A percentile compares a stretch with the other conserved stretches of the same genome.
Conservation (phyloP, 164 flowering plant species). For the Dillenia turbinata region DNA sequence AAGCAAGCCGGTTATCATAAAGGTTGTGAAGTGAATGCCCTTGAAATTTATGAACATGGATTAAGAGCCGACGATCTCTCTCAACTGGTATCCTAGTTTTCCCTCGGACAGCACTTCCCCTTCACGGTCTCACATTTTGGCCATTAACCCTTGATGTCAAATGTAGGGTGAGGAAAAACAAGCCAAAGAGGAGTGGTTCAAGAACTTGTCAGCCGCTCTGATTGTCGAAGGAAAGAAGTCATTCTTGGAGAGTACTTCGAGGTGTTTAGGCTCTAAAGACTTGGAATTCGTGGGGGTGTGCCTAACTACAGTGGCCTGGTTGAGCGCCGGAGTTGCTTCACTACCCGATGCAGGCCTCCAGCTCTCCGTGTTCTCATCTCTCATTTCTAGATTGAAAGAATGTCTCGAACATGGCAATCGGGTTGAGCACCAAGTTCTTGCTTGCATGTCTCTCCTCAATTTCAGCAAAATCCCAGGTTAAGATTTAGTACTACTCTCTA, state of each 20-base stretch:
- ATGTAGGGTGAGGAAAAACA: constrained; percentile 52
- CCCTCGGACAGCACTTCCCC: neutral
- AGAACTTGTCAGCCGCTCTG: constrained; percentile 36
- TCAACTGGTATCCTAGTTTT: constrained; percentile 22
- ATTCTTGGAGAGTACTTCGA: constrained; percentile 43
- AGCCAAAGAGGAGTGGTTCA: constrained; percentile 45
- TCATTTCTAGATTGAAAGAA: constrained; percentile 41
- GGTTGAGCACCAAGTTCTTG: constrained; percentile 49
- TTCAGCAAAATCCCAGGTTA: constrained; percentile 62
- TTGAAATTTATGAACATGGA: constrained; percentile 16
- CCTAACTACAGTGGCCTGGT: constrained; percentile 54
- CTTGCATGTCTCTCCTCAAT: constrained; percentile 52
- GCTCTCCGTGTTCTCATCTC: constrained; percentile 47
- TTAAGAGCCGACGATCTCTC: constrained; percentile 13
- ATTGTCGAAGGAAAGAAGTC: constrained; percentile 43
- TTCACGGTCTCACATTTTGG: too few species aligned
- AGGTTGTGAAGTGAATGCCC: constrained; percentile 14
- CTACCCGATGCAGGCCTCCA: constrained; percentile 39
- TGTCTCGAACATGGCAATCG: constrained; percentile 33
- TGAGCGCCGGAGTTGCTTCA: constrained; percentile 49
- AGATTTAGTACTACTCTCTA: neutral
- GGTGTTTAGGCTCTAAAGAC: constrained; percentile 40
- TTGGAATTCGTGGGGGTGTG: constrained; percentile 37
- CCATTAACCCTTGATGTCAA: neutral
- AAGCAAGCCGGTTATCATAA: constrained; percentile 38